Evolutionary conservation across 2,329 filamentous ascomycete genomes (phyloP), one percentile per base, ranked within the genome.

Genomic region (Fusarium humuli): DNA sequence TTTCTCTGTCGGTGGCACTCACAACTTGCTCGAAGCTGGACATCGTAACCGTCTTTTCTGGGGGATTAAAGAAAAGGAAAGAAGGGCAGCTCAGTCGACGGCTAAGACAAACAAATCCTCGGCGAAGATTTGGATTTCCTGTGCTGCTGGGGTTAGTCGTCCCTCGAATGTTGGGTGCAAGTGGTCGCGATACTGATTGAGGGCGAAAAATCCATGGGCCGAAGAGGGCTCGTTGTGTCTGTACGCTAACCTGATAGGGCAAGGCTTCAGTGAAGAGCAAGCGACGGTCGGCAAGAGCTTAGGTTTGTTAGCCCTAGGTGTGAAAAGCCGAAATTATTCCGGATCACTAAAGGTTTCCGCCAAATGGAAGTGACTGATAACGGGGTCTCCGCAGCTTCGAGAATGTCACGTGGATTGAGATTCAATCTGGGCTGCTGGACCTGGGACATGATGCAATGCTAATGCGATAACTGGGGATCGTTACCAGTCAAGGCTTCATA

Each of bases 21-120:
- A 91, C 89, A 86, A 90, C 88, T 83, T 84, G 81, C 86, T 91
- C 89, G 84, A 91, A 91, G 80, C 86, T 87, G 82, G 88, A 90
- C 88, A 91, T 90, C 81, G 85, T 77, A 76, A 77, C 73, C 75
- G 78, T 82, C 79, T 80, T 75, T 77, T 77, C 73, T 75, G 75
- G 68, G 69, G 71, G 58, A 22, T 54, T 74, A 75, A 69, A 73
- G 68, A 69, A 75, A 75, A 75, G 70, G 70, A 76, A 75, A 77
- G 77, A 76, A 76, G 73, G 72, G 76, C 75, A 78, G 76, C 73
- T 79, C 75, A 76, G 72, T 76, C 71, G 75, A 77, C 73, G 73
- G 74, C 72, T 72, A 75, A 73, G 65, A 76, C 71, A 79, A 70
- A 74, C 76, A 79, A 79, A 80, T 76, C 72, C 79, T 80, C 76